Evolutionary conservation across 1,284 basidiomycete genomes (phyloP).

Genomic region (Tylopilus sp.): DNA sequence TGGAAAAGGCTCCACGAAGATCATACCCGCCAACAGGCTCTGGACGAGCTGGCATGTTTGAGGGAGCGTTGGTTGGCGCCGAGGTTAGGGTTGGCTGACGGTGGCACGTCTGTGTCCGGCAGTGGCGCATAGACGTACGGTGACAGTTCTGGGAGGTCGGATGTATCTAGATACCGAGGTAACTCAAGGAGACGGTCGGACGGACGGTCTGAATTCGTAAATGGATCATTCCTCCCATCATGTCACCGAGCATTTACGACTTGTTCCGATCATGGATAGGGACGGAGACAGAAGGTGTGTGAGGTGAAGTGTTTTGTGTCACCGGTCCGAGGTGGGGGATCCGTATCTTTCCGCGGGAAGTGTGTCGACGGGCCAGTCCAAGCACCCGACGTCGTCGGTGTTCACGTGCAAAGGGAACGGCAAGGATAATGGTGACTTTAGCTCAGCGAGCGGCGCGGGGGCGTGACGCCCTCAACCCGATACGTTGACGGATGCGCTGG

Average conservation of each 20-base stretch:
- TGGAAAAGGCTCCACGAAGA: not conserved
- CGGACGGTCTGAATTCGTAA: not conserved
- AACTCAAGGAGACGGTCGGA: not conserved
- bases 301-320: not conserved
- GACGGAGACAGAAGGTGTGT: slow-evolving; percentile 6
- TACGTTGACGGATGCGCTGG: not conserved
- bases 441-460: not conserved
- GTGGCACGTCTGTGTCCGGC: slow-evolving; percentile 8
- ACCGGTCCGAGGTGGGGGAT: not conserved
- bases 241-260: slow-evolving; percentile 5
- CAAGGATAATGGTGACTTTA: not conserved
- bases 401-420: slow-evolving; percentile 1
- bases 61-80: slow-evolving; percentile 1
- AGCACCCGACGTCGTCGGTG: slow-evolving; percentile 13
- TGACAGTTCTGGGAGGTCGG: slow-evolving; percentile 1
- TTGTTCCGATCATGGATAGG: slow-evolving; percentile 9
- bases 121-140: not conserved
- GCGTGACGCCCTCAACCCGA: not conserved
- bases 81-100: not conserved
- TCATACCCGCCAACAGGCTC: not conserved
- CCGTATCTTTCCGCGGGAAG: slow-evolving; percentile 18
- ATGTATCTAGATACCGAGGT: not conserved
- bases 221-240: not conserved
- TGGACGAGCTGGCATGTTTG: slow-evolving; percentile 9
- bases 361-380: slow-evolving; percentile 8